Evolutionary conservation across 768 basidiomycete genomes (phyloP).

Genomic region (Auricularia auricula-judae): DNA sequence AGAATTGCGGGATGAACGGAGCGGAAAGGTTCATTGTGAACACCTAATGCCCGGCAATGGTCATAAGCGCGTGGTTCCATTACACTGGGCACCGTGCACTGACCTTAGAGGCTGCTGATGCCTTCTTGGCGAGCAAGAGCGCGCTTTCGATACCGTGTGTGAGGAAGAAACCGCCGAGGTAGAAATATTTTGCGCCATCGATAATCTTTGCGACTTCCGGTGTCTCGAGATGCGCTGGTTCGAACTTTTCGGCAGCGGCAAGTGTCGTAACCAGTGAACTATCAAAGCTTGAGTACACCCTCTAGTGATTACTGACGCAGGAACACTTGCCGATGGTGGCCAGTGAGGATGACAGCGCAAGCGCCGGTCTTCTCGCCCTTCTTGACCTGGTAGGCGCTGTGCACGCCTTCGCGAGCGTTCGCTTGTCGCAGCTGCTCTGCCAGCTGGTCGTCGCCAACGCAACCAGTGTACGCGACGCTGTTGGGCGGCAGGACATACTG

Average conservation of each 20-base stretch:
- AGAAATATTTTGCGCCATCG: conserved; percentile 74
- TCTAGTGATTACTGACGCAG: background rate
- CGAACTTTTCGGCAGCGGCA: conserved; percentile 83
- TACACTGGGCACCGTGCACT: conserved; percentile 1
- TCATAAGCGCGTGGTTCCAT: background rate
- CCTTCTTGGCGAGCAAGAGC: conserved; percentile 65
- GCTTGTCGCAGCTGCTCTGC: conserved; percentile 80
- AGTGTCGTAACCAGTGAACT: conserved; percentile 92
- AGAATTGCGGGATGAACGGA: conserved; percentile 95
- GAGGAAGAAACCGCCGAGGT: conserved; percentile 95
- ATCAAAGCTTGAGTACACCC: background rate
- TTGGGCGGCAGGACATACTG: conserved; percentile 84
- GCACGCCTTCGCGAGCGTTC: conserved; percentile 85
- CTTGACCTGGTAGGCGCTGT: conserved; percentile 81
- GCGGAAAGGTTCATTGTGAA: conserved; percentile 92
- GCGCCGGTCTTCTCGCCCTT: conserved; percentile 86
- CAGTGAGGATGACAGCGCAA: conserved; percentile 91
- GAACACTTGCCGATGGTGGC: conserved; percentile 65
- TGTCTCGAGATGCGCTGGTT: conserved; percentile 66
- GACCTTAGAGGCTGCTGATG: conserved; percentile 68
- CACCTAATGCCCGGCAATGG: conserved; percentile 34
- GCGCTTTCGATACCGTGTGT: conserved; percentile 77
- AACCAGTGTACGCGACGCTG: conserved; percentile 90
- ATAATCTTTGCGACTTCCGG: conserved; percentile 66
- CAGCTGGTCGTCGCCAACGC: conserved; percentile 88